Percentiles rank a stretch among this genome's conserved stretches.
phyloP scores from a whole-genome alignment of 371 early-diverging fungal species.

The Actinomucor elegans region DNA sequence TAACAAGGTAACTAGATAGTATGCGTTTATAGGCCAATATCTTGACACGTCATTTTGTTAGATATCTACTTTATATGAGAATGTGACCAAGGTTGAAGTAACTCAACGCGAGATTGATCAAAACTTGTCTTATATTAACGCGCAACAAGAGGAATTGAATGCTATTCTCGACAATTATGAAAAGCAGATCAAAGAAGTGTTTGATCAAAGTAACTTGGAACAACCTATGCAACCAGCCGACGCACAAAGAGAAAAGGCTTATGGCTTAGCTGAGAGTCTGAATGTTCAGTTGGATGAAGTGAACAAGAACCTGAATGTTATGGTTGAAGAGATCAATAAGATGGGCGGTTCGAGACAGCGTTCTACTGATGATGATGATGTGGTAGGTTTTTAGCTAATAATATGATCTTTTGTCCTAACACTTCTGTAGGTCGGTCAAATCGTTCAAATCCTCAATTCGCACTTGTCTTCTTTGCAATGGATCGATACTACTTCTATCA shows the following conservation, averaged over 20 bases:
- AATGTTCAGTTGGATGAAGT: slow-evolving; percentile 89
- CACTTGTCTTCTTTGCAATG: slow-evolving; percentile 90
- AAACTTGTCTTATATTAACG: slow-evolving; percentile 81
- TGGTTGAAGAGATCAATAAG: slow-evolving; percentile 89
- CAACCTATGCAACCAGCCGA: slow-evolving; percentile 70
- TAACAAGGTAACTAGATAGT: slow-evolving; percentile 60
- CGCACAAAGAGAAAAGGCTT: slow-evolving; percentile 84
- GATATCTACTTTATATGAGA: slow-evolving; percentile 75
- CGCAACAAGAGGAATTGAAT: slow-evolving; percentile 83
- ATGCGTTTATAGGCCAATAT: no score
- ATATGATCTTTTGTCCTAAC: slow-evolving; percentile 3
- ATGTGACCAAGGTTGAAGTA: slow-evolving; percentile 70
- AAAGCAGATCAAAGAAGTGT: slow-evolving; percentile 59
- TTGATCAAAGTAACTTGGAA: slow-evolving; percentile 49
- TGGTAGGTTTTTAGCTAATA: slow-evolving; percentile 14
- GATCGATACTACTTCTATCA: slow-evolving; percentile 68
- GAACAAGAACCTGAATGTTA: slow-evolving; percentile 68
- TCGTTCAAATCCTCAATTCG: slow-evolving; percentile 85
- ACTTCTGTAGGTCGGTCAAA: slow-evolving; percentile 62
- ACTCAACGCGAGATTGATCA: slow-evolving; percentile 81
- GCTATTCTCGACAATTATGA: slow-evolving; percentile 81
- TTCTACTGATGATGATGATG: slow-evolving; percentile 46
- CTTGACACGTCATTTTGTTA: no score
- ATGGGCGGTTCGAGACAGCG: slow-evolving; percentile 42
- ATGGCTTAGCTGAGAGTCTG: slow-evolving; percentile 79